These are phyloP conservation scores for Colletotrichum tropicale DNA, from an alignment of 2,329 filamentous ascomycete genomes.

Conservation along the genomic window DNA sequence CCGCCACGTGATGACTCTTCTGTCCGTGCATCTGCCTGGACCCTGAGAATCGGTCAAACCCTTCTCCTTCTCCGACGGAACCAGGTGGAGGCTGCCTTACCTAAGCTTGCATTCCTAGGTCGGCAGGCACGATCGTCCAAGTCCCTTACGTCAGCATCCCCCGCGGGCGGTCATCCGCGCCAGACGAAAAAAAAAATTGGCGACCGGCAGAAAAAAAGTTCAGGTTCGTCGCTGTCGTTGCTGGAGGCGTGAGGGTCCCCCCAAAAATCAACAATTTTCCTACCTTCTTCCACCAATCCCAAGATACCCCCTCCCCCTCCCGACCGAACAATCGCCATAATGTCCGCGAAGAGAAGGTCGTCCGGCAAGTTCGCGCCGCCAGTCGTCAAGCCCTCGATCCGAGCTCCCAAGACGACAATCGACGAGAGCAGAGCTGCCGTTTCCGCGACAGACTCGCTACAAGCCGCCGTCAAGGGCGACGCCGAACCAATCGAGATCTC, in stretches of 20 bases:
- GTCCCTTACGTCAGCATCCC: constrained; percentile 6
- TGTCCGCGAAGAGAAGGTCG: constrained; percentile 68
- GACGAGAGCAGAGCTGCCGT: constrained; percentile 65
- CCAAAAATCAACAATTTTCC: neutral
- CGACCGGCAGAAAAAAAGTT: constrained; percentile 18
- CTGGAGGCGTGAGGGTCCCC: neutral
- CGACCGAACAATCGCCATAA: constrained; percentile 28
- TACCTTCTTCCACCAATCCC: neutral
- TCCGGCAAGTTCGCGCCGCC: constrained; percentile 62
- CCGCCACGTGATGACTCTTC: neutral
- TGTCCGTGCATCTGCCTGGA: neutral
- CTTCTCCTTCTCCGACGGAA: neutral
- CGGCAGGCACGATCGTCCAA: neutral
- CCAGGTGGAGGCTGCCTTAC: neutral
- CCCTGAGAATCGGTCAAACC: neutral
- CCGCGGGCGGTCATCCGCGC: constrained; percentile 13
- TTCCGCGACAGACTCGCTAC: constrained; percentile 44
- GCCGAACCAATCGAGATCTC: constrained; percentile 61
- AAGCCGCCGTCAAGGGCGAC: constrained; percentile 32
- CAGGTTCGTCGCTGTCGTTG: constrained; percentile 12
- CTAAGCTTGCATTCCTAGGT: neutral
- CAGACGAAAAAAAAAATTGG: constrained; percentile 17
- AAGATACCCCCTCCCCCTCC: neutral
- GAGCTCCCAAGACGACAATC: constrained; percentile 54
- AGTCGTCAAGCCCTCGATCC: constrained; percentile 57